Evolutionary conservation across 2,329 filamentous ascomycete species (phyloP), one percentile per base, ranked within the genome.

Genomic region (Arthrobotrys pseudoclavata): DNA sequence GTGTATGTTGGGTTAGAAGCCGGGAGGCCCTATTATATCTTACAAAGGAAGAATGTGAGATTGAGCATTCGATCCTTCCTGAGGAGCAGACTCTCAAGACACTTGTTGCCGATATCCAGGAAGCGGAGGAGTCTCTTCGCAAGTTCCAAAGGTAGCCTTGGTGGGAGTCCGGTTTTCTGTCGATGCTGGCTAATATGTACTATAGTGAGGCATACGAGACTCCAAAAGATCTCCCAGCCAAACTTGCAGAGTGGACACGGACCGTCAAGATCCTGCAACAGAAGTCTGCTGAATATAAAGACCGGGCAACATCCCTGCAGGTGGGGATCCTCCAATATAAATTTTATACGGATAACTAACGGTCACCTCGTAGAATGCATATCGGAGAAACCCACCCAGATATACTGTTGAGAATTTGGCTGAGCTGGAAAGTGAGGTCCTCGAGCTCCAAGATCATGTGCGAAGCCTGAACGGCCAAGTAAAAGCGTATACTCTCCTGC

Each of bases 191-290:
- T 69, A 22, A 60, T 50, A 26, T 50, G 22, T 4, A 22, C n/a
- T 15, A 22, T 34, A 76, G 72, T 18, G 60, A 67, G 22, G 57
- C 66, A 18, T 76, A 76, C 18, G 66, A 67, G 60, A 64, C 61
- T 31, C 84, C 89, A 0, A 82, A 88, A 0, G 86, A 89, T 78
- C 84, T 94, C 2, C 88, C 89, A 10, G 89, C 89, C 79, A 87
- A 91, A 79, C 95, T 93, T n/a, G 86, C 90, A 3, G 91, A 96
- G 62, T 88, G 91, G 84, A 89, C 90, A 79, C 89, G 92, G 68
- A 89, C 87, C 69, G 88, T 91, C 60, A 93, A 93, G 82, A 84
- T 88, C n/a, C 85, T 92, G 42, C 85, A 87, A 13, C 84, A 89
- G 1, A 91, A 91, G 80, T 85, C 94, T 0, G 88, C 88, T 15